Conservation (phyloP, 371 early-diverging fungal genomes). For the Parasitella parasitica region DNA sequence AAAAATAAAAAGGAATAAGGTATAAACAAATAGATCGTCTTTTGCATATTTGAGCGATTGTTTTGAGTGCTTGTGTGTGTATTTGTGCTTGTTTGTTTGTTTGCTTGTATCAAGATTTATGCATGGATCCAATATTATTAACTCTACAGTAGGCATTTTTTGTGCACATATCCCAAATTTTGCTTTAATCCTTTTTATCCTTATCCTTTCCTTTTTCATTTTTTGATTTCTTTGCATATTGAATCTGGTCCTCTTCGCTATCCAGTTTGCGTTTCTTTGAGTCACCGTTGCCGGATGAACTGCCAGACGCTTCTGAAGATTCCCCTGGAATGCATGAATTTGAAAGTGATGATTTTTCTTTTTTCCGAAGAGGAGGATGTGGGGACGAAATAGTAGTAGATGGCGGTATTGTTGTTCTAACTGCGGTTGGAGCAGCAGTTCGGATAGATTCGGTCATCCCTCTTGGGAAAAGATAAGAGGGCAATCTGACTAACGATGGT, state of each 20-base stretch:
- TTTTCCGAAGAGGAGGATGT: neutral
- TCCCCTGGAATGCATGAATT: neutral
- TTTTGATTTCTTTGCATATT: neutral
- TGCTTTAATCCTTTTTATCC: constrained; percentile 19
- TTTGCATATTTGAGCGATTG: neutral
- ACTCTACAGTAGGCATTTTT: too few species aligned
- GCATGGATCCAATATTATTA: too few species aligned
- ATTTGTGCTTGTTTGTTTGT: neutral
- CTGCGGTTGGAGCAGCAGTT: neutral
- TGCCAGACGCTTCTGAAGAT: neutral
- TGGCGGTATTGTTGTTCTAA: neutral
- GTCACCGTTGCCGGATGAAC: neutral
- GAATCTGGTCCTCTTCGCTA: neutral
- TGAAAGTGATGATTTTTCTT: neutral
- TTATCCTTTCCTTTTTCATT: constrained; percentile 1
- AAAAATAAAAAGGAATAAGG: neutral
- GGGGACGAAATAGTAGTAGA: neutral
- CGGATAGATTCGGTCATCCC: constrained; percentile 14
- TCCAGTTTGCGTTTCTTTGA: neutral
- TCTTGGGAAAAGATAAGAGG: constrained; percentile 1
- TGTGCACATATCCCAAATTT: neutral
- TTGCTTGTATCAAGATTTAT: neutral
- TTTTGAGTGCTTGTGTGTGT: neutral
- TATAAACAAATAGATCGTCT: neutral
- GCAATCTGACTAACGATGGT: neutral